Conservation (phyloP, 2,329 filamentous ascomycete genomes). For the Bisporella sp. region DNA sequence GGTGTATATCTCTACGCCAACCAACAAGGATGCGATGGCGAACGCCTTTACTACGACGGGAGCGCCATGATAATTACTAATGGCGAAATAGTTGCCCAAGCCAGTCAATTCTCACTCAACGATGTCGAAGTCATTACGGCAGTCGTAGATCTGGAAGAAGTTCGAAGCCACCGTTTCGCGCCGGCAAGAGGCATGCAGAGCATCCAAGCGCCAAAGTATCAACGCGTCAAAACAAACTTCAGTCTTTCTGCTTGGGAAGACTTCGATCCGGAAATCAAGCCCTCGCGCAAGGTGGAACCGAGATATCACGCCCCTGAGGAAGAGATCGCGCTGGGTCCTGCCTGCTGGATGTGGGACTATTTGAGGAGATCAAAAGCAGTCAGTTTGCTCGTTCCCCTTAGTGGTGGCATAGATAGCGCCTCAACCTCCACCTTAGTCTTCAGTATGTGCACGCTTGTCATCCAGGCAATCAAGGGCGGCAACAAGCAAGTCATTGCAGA, state of each 20-base stretch:
- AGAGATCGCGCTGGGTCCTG: slow-evolving; percentile 58
- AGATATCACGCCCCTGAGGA: slow-evolving; percentile 57
- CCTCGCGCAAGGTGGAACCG: slow-evolving; percentile 36
- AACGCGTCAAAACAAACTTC: slow-evolving; percentile 33
- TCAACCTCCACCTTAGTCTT: slow-evolving; percentile 42
- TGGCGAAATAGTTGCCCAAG: slow-evolving; percentile 54
- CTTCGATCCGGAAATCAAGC: slow-evolving; percentile 35
- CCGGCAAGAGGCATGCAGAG: slow-evolving; percentile 15
- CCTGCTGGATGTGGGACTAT: slow-evolving; percentile 38
- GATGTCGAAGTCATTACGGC: slow-evolving; percentile 61
- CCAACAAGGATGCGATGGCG: slow-evolving; percentile 51
- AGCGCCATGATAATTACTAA: slow-evolving; percentile 55
- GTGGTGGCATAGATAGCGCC: slow-evolving; percentile 55
- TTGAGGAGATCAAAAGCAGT: slow-evolving; percentile 23
- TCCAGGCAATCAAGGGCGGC: slow-evolving; percentile 45
- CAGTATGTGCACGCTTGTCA: slow-evolving; percentile 44
- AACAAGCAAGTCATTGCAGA: slow-evolving; percentile 42
- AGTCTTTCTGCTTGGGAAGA: slow-evolving; percentile 35
- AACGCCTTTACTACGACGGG: slow-evolving; percentile 51
- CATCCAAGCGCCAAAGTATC: slow-evolving; percentile 30
- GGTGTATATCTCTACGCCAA: slow-evolving; percentile 58
- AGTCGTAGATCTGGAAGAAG: slow-evolving; percentile 65
- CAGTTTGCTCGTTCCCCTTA: slow-evolving; percentile 50
- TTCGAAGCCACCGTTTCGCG: slow-evolving; percentile 48
- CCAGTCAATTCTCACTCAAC: slow-evolving; percentile 31